phyloP scores from a whole-genome alignment of 257 asterid species.

The Parsonsia alboflavescens region DNA sequence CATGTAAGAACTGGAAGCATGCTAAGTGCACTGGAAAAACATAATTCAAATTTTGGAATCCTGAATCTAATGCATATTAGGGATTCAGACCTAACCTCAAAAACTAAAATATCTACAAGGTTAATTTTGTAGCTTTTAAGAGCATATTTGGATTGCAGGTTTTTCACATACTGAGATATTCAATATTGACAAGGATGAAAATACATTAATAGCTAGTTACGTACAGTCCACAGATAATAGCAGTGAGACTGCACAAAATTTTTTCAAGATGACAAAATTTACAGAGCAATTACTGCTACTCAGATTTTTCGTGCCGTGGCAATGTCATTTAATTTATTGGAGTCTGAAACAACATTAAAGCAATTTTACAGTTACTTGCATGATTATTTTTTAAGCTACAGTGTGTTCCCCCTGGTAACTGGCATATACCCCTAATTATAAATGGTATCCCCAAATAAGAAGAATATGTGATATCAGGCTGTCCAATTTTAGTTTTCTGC shows the following conservation, averaged over 20 bases:
- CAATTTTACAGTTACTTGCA: background rate
- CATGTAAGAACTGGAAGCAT: background rate
- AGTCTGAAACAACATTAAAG: background rate
- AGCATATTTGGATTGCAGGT: background rate
- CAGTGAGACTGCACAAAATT: background rate
- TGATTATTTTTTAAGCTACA: background rate
- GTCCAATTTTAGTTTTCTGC: background rate
- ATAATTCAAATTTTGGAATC: background rate
- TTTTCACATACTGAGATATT: background rate
- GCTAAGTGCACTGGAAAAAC: background rate
- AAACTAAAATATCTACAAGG: background rate
- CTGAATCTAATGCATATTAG: background rate
- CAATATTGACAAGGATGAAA: background rate
- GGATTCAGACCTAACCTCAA: constrained; percentile 1
- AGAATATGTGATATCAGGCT: background rate
- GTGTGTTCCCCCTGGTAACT: background rate
- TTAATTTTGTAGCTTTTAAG: background rate
- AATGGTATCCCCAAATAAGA: background rate
- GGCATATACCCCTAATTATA: background rate
- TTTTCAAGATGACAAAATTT: background rate
- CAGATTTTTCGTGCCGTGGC: background rate
- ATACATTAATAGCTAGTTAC: background rate
- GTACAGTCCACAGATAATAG: background rate
- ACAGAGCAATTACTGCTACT: background rate
- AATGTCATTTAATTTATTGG: background rate